Evolutionary conservation across 805 yeast genomes (phyloP), one percentile per base, ranked within the genome.

Genomic region (Grigorovia transvaalensis): DNA sequence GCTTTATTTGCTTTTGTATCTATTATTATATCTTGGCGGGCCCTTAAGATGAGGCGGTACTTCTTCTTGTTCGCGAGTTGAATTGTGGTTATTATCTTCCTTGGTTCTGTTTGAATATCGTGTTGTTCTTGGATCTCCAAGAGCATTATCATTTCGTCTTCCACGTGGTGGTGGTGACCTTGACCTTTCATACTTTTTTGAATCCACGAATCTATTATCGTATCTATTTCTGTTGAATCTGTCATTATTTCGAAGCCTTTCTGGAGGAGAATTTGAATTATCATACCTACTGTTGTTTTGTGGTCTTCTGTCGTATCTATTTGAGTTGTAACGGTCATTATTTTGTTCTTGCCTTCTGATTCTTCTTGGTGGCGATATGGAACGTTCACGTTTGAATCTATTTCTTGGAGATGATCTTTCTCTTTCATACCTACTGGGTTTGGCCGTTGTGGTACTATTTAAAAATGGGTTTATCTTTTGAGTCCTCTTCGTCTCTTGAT

Each of bases 341-440:
- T 9, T 1, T 47, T 33, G 41, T 27, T 41, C 20, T 43, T 12
- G 2, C 27, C 29, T 41, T 41, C 45, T 30, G 18, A 33, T 23
- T 23, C 62, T 48, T 49, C 63, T 54, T 18, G 68, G 57, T 12
- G 60, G 61, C 1, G 66, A 53, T 43, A 62, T 53, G 2, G 67
- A 61, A 40, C 59, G 49, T 23, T 52, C 23, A 41, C 42, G 35
- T 40, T 50, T 47, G 13, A 60, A 38, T 38, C 17, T n/a, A 38
- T 38, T 38, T 12, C n/a, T 15, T n/a, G 42, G 15, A 15, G 17
- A 15, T 38, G 42, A 38, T 38, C 42, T 38, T 9, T 38, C 17
- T 2, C 15, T 38, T 15, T 38, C 42, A 15, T 38, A 15, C 42
- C n/a, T 38, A 18, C 9, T 15, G 17, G 42, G 17, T 38, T 8